phyloP scores from a whole-genome alignment of 73 alveolate genomes.

The Paramecium primaurelia region DNA sequence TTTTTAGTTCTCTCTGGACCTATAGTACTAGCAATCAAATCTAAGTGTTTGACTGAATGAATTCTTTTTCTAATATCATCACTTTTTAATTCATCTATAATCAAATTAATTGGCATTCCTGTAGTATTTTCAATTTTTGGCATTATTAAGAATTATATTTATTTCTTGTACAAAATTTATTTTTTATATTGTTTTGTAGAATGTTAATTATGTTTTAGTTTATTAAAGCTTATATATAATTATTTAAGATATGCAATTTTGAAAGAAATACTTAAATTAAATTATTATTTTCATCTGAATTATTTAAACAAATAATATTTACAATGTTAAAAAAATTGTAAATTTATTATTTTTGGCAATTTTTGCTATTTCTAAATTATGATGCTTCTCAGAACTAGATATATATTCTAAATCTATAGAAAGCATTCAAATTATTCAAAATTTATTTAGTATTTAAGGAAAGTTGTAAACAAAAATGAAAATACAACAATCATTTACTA shows the following conservation, averaged over 20 bases:
- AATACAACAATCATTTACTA: too few species aligned
- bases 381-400: background rate
- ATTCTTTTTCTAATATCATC: conserved; percentile 78
- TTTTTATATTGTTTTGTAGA: background rate
- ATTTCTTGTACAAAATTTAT: background rate
- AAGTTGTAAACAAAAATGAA: too few species aligned
- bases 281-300: background rate
- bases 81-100: conserved; percentile 78
- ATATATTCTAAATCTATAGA: too few species aligned
- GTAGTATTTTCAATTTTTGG: conserved; percentile 61
- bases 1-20: conserved; percentile 94
- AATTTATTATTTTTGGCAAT: too few species aligned
- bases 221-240: background rate
- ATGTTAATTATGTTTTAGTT: background rate
- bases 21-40: conserved; percentile 82
- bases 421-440: too few species aligned
- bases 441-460: too few species aligned
- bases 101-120: conserved; percentile 54
- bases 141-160: conserved; percentile 7
- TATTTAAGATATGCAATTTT: background rate
- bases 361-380: background rate
- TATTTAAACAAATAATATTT: background rate
- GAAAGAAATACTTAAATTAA: background rate
- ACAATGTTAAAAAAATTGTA: background rate
- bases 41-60: conserved; percentile 82